phyloP scores from a whole-genome alignment of 768 basidiomycete genomes.

The Termitomyces eurrhizus region DNA sequence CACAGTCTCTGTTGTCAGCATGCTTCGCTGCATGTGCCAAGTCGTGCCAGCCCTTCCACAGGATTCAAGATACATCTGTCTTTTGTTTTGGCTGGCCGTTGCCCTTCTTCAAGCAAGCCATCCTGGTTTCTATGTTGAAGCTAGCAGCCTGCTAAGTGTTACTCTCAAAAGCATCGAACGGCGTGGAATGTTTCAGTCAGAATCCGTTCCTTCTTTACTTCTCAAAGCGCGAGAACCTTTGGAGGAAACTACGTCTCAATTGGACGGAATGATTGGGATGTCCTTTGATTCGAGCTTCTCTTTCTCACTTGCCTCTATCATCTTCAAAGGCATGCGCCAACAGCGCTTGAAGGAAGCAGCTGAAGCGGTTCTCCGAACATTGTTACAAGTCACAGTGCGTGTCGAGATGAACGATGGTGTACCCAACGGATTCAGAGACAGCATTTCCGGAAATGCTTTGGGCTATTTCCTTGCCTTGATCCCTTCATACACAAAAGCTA shows the following conservation, averaged over 20 bases:
- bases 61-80: slow-evolving; percentile 67
- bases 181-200: slow-evolving; percentile 53
- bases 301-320: slow-evolving; percentile 75
- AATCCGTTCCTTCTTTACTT: slow-evolving; percentile 51
- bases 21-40: slow-evolving; percentile 82
- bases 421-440: slow-evolving; percentile 36
- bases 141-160: slow-evolving; percentile 60
- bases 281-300: slow-evolving; percentile 79
- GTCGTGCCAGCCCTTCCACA: slow-evolving; percentile 67
- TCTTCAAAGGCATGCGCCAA: slow-evolving; percentile 85
- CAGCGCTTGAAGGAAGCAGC: slow-evolving; percentile 59
- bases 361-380: slow-evolving; percentile 54
- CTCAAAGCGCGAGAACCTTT: slow-evolving; percentile 60
- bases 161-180: slow-evolving; percentile 62
- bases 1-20: slow-evolving; percentile 72
- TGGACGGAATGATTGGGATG: slow-evolving; percentile 70
- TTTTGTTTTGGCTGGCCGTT: slow-evolving; percentile 87
- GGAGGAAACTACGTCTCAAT: slow-evolving; percentile 64
- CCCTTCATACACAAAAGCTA: slow-evolving; percentile 57
- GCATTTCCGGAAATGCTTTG: slow-evolving; percentile 56
- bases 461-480: slow-evolving; percentile 81
- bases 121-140: slow-evolving; percentile 64
- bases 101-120: slow-evolving; percentile 78
- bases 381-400: slow-evolving; percentile 58
- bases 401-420: slow-evolving; percentile 28